These are phyloP conservation scores for Pichia manshurica DNA, from an alignment of 805 yeast species.

Conservation along the genomic window DNA sequence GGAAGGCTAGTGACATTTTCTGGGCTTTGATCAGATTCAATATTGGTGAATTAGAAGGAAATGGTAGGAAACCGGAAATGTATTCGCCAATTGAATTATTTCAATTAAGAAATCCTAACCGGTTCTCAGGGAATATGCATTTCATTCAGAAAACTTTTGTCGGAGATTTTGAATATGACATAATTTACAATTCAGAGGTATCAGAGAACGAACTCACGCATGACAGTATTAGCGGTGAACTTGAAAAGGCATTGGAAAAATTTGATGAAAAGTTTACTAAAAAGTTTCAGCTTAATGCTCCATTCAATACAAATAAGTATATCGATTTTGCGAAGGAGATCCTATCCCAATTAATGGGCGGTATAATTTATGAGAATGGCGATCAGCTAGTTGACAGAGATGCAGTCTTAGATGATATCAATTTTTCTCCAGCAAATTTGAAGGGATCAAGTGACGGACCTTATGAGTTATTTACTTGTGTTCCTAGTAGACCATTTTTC, in stretches of 20 bases:
- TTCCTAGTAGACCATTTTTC: conserved; percentile 90
- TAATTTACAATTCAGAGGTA: conserved; percentile 48
- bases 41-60: conserved; percentile 35
- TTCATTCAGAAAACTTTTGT: conserved; percentile 68
- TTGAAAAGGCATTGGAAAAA: conserved; percentile 29
- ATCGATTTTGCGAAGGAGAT: conserved; percentile 66
- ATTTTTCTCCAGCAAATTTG: conserved; percentile 46
- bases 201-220: conserved; percentile 36
- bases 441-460: conserved; percentile 70
- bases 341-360: conserved; percentile 80
- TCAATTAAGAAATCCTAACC: conserved; percentile 51
- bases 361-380: conserved; percentile 84
- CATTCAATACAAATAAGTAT: conserved; percentile 43
- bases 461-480: conserved; percentile 66
- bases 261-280: conserved; percentile 50
- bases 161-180: conserved; percentile 71
- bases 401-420: conserved; percentile 62
- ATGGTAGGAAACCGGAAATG: conserved; percentile 5
- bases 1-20: conserved; percentile 78
- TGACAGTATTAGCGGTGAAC: conserved; percentile 32
- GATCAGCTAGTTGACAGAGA: conserved; percentile 73
- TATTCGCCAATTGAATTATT: conserved; percentile 46
- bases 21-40: conserved; percentile 66
- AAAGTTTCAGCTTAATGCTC: conserved; percentile 47
- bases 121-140: conserved; percentile 72